A percentile compares a stretch with the other conserved stretches of the same genome.
Evolutionary conservation across 495 filamentous ascomycete genomes (phyloP).

Genomic region (Cenococcum geophilum): DNA sequence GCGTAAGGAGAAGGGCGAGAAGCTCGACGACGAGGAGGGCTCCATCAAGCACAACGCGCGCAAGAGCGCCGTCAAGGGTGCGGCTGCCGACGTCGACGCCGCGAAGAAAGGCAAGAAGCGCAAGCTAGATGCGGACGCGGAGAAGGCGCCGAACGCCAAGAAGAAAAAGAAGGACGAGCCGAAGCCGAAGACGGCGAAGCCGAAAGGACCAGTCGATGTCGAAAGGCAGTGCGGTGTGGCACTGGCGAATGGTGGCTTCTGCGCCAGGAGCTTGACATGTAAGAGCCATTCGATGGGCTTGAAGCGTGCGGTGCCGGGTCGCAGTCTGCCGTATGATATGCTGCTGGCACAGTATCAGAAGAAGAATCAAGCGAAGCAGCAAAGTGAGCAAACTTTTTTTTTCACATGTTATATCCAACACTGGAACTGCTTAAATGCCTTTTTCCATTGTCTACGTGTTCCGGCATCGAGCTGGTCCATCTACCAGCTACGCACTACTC

Average conservation of each 20-base stretch:
- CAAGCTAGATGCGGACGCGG: slow-evolving; percentile 72
- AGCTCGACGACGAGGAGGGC: slow-evolving; percentile 32
- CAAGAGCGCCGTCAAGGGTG: slow-evolving; percentile 59
- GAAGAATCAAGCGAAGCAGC: slow-evolving; percentile 96
- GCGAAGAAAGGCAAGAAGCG: slow-evolving; percentile 84
- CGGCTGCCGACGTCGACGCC: slow-evolving; percentile 50
- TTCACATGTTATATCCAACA: not conserved
- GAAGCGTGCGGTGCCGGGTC: slow-evolving; percentile 82
- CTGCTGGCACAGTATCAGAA: slow-evolving; percentile 92
- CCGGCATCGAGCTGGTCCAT: too few relatives aligned
- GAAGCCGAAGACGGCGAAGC: slow-evolving; percentile 79
- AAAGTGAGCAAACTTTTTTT: slow-evolving; percentile 55
- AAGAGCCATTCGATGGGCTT: slow-evolving; percentile 97
- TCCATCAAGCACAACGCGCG: slow-evolving; percentile 37
- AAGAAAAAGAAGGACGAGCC: slow-evolving; percentile 92
- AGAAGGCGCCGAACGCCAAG: slow-evolving; percentile 70
- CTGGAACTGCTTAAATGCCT: too few relatives aligned
- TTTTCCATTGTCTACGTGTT: too few relatives aligned
- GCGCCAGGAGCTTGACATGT: slow-evolving; percentile 87
- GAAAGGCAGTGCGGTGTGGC: slow-evolving; percentile 94
- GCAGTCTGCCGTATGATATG: slow-evolving; percentile 92
- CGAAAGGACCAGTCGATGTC: slow-evolving; percentile 94
- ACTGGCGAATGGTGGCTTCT: slow-evolving; percentile 76
- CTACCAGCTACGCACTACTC: not conserved
- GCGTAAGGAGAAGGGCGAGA: slow-evolving; percentile 40